These are phyloP conservation scores for Clonostachys solani DNA, from an alignment of 2,329 filamentous ascomycete species.

Conservation along the genomic window DNA sequence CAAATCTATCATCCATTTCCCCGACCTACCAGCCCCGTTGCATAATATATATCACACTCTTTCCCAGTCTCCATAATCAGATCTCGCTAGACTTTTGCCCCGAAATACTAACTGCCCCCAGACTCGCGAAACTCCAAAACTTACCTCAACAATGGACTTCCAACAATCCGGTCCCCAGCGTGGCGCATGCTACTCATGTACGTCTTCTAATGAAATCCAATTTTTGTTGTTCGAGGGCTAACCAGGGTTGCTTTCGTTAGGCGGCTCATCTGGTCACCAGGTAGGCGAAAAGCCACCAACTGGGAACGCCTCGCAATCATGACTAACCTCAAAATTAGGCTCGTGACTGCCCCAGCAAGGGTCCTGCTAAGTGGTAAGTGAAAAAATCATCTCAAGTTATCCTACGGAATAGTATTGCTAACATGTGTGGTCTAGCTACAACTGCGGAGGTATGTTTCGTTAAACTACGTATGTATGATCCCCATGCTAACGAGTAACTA, in stretches of 20 bases:
- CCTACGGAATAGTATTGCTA: constrained; percentile 8
- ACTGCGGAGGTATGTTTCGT: constrained; percentile 65
- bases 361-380: constrained; percentile 74
- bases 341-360: constrained; percentile 82
- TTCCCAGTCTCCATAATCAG: too few relatives aligned
- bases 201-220: constrained; percentile 17
- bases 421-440: constrained; percentile 56
- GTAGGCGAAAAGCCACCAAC: neutral
- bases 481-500: constrained; percentile 4
- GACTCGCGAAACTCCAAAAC: too few relatives aligned
- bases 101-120: too few relatives aligned
- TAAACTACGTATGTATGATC: neutral
- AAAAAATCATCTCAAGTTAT: neutral
- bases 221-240: neutral
- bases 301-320: neutral
- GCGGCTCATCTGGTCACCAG: too few relatives aligned
- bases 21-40: too few relatives aligned
- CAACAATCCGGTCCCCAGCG: neutral
- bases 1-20: too few relatives aligned
- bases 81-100: too few relatives aligned
- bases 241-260: neutral
- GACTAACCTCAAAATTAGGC: constrained; percentile 42
- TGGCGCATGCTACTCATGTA: constrained; percentile 47
- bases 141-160: constrained; percentile 1
- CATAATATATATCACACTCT: too few relatives aligned